These are phyloP conservation scores for Castanopsis chinensis DNA, from an alignment of 306 rosid species.

Conservation along the genomic window DNA sequence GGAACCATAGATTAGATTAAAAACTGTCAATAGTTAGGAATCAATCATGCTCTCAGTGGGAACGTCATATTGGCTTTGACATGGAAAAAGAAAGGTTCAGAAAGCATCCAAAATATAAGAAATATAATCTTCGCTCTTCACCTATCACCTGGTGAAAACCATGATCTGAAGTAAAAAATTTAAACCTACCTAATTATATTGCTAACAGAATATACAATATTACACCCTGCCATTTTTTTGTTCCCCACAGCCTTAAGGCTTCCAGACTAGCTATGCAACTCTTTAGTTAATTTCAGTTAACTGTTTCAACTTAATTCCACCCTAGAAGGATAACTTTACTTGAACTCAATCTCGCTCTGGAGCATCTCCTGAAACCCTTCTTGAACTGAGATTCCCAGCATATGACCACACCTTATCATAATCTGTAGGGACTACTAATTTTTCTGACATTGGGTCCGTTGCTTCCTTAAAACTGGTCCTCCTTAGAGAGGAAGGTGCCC, in stretches of 20 bases:
- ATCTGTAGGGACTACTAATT: constrained; percentile 38
- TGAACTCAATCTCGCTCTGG: constrained; percentile 65
- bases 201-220: constrained; percentile 47
- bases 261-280: constrained; percentile 18
- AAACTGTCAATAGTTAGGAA: not conserved
- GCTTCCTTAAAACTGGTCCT: constrained; percentile 36
- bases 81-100: not conserved
- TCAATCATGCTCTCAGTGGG: not conserved
- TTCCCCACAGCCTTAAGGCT: not conserved
- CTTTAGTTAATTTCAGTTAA: not conserved
- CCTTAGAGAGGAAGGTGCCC: constrained; percentile 38
- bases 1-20: not conserved
- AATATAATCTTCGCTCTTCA: constrained; percentile 11
- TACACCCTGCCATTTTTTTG: not conserved
- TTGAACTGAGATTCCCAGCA: constrained; percentile 66
- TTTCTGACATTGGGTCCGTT: constrained; percentile 40
- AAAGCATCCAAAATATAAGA: not conserved
- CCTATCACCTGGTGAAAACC: constrained; percentile 2
- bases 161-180: constrained; percentile 29
- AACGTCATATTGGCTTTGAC: not conserved
- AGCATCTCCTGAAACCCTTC: constrained; percentile 69
- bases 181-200: constrained; percentile 37
- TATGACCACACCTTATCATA: constrained; percentile 78
- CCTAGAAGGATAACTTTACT: constrained; percentile 2
- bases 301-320: constrained; percentile 13